Conservation (phyloP, 331 rosid species). For the Ulmus americana region DNA sequence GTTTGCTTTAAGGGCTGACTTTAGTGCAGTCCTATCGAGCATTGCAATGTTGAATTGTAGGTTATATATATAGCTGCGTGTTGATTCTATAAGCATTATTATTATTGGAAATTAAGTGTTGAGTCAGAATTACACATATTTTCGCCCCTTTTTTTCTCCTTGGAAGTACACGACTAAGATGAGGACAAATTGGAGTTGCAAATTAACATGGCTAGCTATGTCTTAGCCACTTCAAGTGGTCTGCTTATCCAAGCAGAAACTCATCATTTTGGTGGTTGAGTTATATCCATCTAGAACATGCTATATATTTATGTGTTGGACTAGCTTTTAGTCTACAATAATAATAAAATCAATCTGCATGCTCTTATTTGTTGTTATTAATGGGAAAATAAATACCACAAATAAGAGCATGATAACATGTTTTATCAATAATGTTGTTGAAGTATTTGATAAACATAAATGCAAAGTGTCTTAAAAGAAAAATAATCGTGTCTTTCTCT, state of each 20-base stretch:
- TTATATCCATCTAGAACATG: neutral
- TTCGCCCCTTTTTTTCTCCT: too few relatives aligned
- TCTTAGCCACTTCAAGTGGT: conserved; percentile 16
- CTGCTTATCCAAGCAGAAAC: neutral
- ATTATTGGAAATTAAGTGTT: neutral
- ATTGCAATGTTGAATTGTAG: conserved; percentile 9
- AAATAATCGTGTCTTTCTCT: too few relatives aligned
- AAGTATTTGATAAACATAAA: too few relatives aligned
- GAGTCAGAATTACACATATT: conserved; percentile 21
- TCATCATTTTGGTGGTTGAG: neutral
- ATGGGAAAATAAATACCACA: too few relatives aligned
- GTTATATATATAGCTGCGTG: neutral
- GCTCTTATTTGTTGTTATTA: too few relatives aligned
- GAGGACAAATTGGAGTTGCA: neutral
- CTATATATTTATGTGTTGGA: too few relatives aligned
- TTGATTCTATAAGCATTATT: neutral
- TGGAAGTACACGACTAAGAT: too few relatives aligned
- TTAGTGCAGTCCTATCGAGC: conserved; percentile 23
- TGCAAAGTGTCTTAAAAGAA: too few relatives aligned
- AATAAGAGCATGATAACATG: too few relatives aligned
- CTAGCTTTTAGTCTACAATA: too few relatives aligned
- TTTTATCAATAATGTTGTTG: too few relatives aligned
- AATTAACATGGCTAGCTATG: neutral
- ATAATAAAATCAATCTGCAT: too few relatives aligned
- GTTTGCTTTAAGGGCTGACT: neutral